Evolutionary conservation across 2,329 filamentous ascomycete species (phyloP), one percentile per base, ranked within the genome.

Genomic region (Aspergillus clavatus): DNA sequence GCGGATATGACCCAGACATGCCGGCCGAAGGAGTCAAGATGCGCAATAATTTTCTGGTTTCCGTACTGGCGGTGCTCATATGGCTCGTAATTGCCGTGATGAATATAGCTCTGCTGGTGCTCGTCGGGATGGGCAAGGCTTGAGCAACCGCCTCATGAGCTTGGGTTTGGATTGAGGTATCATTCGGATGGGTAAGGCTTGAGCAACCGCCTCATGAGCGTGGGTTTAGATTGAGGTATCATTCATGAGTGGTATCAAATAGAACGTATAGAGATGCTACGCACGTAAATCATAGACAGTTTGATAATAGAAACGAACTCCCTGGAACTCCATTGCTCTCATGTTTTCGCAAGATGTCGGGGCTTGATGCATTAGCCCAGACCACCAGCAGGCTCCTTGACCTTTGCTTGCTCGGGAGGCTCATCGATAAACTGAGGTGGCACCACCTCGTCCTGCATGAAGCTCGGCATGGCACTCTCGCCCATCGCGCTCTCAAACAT

Each of bases 341-440:
- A 29, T 41, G 46, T 22, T 19, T 26, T 31, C 28, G 40, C 16
- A 46, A 46, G 29, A 26, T 29, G 22, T 40, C 33, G 19, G 19
- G 5, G 8, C 8, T 8, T 18, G 14, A 12, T 35, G 8, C 31
- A 45, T 58, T 51, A 65, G 29, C 60, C 59, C 46, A 63, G 43
- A 4, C 62, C 62, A 16, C 76, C 76, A 12, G 78, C 89, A 37
- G 81, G 87, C 68, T 95, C 88, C 74, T 91, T 93, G 39, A 94
- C 79, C 73, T 93, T 90, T 11, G 76, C 75, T 38, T 79, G 73
- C 69, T 84, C 79, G 2, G 90, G 90, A 14, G 89, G 82, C 73
- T 96, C 90, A 68, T 98, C 93, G 48, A 98, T 86, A 66, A 98
- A 97, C 42, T 89, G 83, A 16, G 81, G 81, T 28, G 88, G 88